Evolutionary conservation across 139 green algal species (phyloP).

Genomic region (Coccomyxa sp.): DNA sequence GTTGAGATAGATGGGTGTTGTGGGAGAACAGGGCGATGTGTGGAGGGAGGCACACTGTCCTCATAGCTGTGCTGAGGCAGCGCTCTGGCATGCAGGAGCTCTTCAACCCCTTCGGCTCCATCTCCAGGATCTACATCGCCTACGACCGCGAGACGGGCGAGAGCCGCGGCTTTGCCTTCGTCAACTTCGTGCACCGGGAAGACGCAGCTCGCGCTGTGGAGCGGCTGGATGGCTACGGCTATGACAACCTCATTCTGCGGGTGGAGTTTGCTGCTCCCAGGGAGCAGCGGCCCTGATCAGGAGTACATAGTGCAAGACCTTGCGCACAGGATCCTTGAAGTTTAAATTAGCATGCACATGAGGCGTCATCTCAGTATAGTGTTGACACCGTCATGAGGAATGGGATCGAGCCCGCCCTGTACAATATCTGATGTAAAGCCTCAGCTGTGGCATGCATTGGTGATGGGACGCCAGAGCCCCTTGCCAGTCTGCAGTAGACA

Average conservation of each 20-base stretch:
- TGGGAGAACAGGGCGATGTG: too few relatives aligned
- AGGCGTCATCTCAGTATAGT: too few relatives aligned
- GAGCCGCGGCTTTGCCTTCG: slow-evolving; percentile 94
- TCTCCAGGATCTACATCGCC: slow-evolving; percentile 92
- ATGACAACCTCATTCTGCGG: slow-evolving; percentile 97
- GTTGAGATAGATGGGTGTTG: neutral
- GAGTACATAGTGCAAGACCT: too few relatives aligned
- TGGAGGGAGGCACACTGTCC: too few relatives aligned
- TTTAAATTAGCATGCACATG: too few relatives aligned
- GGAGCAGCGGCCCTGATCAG: slow-evolving; percentile 11
- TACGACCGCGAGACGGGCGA: slow-evolving; percentile 92
- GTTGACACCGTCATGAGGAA: too few relatives aligned
- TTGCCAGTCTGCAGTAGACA: too few relatives aligned
- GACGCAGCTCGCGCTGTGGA: slow-evolving; percentile 87
- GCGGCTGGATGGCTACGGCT: slow-evolving; percentile 89
- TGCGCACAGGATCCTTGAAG: too few relatives aligned
- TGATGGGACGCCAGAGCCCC: too few relatives aligned
- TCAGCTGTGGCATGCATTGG: too few relatives aligned
- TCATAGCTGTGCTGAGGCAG: neutral
- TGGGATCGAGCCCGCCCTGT: too few relatives aligned
- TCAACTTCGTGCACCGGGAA: slow-evolving; percentile 87
- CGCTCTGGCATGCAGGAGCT: slow-evolving; percentile 70
- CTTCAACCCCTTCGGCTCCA: slow-evolving; percentile 91
- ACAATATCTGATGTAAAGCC: too few relatives aligned
- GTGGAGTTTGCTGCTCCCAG: slow-evolving; percentile 90